These are phyloP conservation scores for Thelonectria blattea DNA, from an alignment of 2,329 filamentous ascomycete species.

Conservation along the genomic window DNA sequence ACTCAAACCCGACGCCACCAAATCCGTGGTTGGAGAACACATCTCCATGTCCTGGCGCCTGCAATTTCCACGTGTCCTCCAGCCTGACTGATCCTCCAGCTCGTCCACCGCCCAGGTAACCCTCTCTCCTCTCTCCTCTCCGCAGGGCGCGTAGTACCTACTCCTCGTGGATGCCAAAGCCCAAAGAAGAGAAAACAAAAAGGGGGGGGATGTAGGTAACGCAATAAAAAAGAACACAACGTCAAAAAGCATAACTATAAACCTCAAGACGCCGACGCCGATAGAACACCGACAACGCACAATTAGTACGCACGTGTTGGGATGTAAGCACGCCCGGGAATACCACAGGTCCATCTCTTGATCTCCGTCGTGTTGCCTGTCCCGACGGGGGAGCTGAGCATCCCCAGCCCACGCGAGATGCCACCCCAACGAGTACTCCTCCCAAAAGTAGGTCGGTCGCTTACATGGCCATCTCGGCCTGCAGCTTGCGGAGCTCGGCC, in stretches of 20 bases:
- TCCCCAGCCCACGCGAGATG: slow-evolving; percentile 19
- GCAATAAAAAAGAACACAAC: slow-evolving; percentile 20
- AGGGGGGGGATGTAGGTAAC: slow-evolving; percentile 20
- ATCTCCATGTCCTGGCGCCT: slow-evolving; percentile 8
- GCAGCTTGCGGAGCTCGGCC: slow-evolving; percentile 88
- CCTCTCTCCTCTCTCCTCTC: not conserved
- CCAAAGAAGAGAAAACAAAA: slow-evolving; percentile 24
- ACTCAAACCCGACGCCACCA: slow-evolving; percentile 18
- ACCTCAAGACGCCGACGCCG: slow-evolving; percentile 44
- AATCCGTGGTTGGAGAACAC: slow-evolving; percentile 2
- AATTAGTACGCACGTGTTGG: slow-evolving; percentile 28
- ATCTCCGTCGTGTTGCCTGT: slow-evolving; percentile 22
- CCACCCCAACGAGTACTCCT: slow-evolving; percentile 34
- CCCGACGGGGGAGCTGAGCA: slow-evolving; percentile 12
- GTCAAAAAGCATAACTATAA: slow-evolving; percentile 33
- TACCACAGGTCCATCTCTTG: slow-evolving; percentile 23
- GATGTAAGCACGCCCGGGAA: slow-evolving; percentile 24
- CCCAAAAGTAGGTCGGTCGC: slow-evolving; percentile 12
- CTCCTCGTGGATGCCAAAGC: slow-evolving; percentile 21
- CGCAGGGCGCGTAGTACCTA: not conserved
- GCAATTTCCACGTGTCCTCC: slow-evolving; percentile 11
- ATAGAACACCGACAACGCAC: slow-evolving; percentile 37
- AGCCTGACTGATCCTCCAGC: not conserved
- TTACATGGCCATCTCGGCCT: slow-evolving; percentile 97
- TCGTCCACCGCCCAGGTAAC: not conserved